Conservation (phyloP, 2,329 filamentous ascomycete species). For the Sordariomycetes sp. region DNA sequence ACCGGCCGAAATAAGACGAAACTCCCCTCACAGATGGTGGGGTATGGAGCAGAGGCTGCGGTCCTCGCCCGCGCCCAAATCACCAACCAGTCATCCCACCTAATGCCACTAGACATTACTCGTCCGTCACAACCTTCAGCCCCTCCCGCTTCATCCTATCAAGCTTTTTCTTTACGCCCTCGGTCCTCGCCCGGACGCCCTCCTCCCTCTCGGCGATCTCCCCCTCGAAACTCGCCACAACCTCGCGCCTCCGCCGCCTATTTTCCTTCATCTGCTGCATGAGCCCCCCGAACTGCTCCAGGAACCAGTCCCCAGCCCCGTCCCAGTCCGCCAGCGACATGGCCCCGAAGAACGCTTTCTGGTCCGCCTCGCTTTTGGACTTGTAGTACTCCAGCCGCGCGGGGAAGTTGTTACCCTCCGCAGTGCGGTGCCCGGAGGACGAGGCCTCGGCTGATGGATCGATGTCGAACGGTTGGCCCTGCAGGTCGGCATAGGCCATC, state of each 20-base stretch:
- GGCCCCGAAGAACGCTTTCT: slow-evolving; percentile 38
- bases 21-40: not conserved
- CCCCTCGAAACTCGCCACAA: slow-evolving; percentile 39
- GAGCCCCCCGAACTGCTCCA: slow-evolving; percentile 39
- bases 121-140: slow-evolving; percentile 40
- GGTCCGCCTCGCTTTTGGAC: slow-evolving; percentile 30
- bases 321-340: slow-evolving; percentile 50
- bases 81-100: not conserved
- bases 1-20: not conserved
- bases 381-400: slow-evolving; percentile 40
- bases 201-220: slow-evolving; percentile 46
- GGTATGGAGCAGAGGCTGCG: not conserved
- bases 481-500: slow-evolving; percentile 42
- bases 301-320: slow-evolving; percentile 48
- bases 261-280: slow-evolving; percentile 36
- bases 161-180: slow-evolving; percentile 44
- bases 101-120: not conserved
- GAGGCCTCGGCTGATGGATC: slow-evolving; percentile 37
- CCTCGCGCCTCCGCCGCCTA: slow-evolving; percentile 35
- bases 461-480: slow-evolving; percentile 43
- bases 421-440: slow-evolving; percentile 13
- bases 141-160: slow-evolving; percentile 45
- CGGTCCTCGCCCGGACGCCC: slow-evolving; percentile 38
- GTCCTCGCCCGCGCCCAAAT: not conserved
- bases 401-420: slow-evolving; percentile 26